Percentiles rank a stretch among this genome's conserved stretches.
phyloP scores from a whole-genome alignment of 2,329 filamentous ascomycete species.

The Nectriaceae sp. region DNA sequence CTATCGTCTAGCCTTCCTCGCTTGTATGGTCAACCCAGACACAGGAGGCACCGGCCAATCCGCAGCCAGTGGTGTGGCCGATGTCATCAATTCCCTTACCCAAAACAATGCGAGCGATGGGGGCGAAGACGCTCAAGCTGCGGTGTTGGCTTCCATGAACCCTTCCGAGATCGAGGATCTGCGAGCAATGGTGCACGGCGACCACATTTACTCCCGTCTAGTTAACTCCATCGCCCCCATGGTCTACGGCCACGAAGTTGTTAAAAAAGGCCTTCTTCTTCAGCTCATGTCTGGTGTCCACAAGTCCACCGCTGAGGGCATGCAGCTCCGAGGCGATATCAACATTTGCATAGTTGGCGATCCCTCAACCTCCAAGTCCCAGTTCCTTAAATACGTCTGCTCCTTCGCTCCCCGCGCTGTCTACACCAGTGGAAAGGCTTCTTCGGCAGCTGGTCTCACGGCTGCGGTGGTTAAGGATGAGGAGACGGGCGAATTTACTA shows the following conservation, averaged over 20 bases:
- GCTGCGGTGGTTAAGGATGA: constrained; percentile 97
- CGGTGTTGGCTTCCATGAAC: constrained; percentile 84
- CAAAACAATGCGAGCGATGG: constrained; percentile 61
- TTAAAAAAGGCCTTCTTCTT: constrained; percentile 93
- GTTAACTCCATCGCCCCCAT: constrained; percentile 95
- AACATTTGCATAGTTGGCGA: constrained; percentile 99
- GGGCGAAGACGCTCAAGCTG: constrained; percentile 80
- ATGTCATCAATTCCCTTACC: constrained; percentile 83
- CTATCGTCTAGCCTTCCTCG: constrained; percentile 93
- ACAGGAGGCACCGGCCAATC: constrained; percentile 77
- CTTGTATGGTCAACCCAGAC: constrained; percentile 94
- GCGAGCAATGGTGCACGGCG: constrained; percentile 89
- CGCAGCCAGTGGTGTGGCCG: constrained; percentile 64
- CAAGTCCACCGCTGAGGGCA: constrained; percentile 89
- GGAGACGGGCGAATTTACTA: constrained; percentile 97
- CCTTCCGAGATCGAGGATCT: constrained; percentile 88
- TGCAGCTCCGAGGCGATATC: constrained; percentile 94
- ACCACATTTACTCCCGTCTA: constrained; percentile 90
- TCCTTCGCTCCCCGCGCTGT: constrained; percentile 95
- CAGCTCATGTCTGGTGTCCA: constrained; percentile 95
- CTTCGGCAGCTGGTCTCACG: constrained; percentile 94
- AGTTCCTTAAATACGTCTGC: constrained; percentile 98
- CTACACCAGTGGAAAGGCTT: constrained; percentile 97
- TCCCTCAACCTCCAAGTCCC: constrained; percentile 94
- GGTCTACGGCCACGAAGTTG: constrained; percentile 95